Evolutionary conservation across 192 early-diverging fungal species (phyloP).

Genomic region (Phycomyces nitens): DNA sequence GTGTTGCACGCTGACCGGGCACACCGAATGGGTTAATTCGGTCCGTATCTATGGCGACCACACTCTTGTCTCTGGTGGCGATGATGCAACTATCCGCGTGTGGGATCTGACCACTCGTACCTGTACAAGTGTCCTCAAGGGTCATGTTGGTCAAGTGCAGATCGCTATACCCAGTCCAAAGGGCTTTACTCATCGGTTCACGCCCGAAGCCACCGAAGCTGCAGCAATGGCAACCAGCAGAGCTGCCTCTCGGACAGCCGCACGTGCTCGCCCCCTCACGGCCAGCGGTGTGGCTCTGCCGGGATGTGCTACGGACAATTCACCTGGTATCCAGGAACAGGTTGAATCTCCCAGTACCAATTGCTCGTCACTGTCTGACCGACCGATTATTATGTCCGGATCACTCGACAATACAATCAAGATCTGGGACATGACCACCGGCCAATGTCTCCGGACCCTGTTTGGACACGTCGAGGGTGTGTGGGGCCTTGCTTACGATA

Average conservation of each 20-base stretch:
- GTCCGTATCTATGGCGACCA: slow-evolving; percentile 71
- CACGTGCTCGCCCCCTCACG: not conserved
- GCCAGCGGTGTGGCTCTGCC: slow-evolving; percentile 11
- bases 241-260: not conserved
- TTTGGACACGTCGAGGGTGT: slow-evolving; percentile 83
- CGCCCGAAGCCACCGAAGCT: slow-evolving; percentile 11
- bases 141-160: slow-evolving; percentile 78
- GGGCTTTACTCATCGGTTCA: slow-evolving; percentile 33
- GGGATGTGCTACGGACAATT: slow-evolving; percentile 26
- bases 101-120: slow-evolving; percentile 79
- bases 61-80: slow-evolving; percentile 78
- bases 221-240: not conserved
- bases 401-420: slow-evolving; percentile 83
- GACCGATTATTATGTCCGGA: slow-evolving; percentile 73
- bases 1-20: slow-evolving; percentile 73
- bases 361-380: slow-evolving; percentile 43
- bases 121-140: slow-evolving; percentile 64
- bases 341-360: not conserved
- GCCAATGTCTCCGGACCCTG: slow-evolving; percentile 66
- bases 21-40: slow-evolving; percentile 89
- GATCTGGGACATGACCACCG: slow-evolving; percentile 84
- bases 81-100: slow-evolving; percentile 80
- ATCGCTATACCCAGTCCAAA: slow-evolving; percentile 28
- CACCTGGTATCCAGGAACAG: not conserved
- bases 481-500: slow-evolving; percentile 76